Conservation (phyloP, 495 filamentous ascomycete species). For the Penicillium flavigenum region DNA sequence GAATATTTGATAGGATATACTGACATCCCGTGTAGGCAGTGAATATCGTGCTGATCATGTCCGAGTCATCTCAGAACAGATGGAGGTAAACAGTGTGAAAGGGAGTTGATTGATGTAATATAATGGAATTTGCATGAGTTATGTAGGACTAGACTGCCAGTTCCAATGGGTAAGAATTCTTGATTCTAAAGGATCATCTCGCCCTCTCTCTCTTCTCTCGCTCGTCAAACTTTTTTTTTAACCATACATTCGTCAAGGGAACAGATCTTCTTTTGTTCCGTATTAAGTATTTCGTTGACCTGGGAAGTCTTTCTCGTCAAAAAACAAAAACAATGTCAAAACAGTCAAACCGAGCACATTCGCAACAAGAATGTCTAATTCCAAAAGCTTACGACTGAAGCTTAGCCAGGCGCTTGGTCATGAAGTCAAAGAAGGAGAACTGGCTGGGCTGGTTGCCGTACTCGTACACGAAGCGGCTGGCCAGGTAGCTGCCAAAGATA, state of each 20-base stretch:
- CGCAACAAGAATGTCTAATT: slow-evolving; percentile 1
- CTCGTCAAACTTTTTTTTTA: slow-evolving; percentile 20
- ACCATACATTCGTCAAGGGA: slow-evolving; percentile 33
- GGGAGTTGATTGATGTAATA: background rate
- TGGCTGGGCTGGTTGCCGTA: slow-evolving; percentile 90
- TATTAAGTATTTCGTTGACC: slow-evolving; percentile 24
- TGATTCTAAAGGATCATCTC: slow-evolving; percentile 6
- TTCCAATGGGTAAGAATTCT: background rate
- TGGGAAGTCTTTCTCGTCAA: slow-evolving; percentile 6
- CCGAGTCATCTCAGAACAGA: slow-evolving; percentile 2
- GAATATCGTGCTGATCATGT: slow-evolving; percentile 27
- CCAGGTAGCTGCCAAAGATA: slow-evolving; percentile 94
- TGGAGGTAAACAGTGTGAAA: background rate
- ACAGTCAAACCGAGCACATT: background rate
- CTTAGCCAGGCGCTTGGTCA: slow-evolving; percentile 53
- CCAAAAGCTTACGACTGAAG: slow-evolving; percentile 27
- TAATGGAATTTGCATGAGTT: background rate
- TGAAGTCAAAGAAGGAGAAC: slow-evolving; percentile 97
- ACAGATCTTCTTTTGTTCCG: slow-evolving; percentile 13
- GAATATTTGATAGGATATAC: background rate
- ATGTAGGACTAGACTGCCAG: background rate
- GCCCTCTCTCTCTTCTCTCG: background rate
- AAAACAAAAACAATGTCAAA: slow-evolving; percentile 5
- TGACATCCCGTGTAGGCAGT: slow-evolving; percentile 17
- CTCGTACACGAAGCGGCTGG: slow-evolving; percentile 92